Evolutionary conservation across 495 filamentous ascomycete species (phyloP), one percentile per base, ranked within the genome.

Genomic region (Rusavskia elegans): DNA sequence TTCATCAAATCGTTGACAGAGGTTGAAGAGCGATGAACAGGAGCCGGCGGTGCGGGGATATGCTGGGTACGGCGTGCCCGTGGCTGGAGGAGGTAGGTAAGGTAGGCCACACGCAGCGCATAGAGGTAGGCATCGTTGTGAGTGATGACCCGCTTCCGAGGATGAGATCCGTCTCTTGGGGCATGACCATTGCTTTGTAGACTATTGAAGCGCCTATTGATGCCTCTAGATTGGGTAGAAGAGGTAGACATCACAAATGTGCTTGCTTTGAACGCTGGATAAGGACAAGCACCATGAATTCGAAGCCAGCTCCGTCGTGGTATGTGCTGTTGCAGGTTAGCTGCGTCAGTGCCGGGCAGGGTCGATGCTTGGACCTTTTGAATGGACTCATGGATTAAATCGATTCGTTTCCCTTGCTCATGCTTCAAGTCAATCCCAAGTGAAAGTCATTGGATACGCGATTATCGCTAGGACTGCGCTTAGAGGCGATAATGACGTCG

Each of bases 61-160:
- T 85, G 89, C 69, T 94, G 85, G 57, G 85, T 81, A 60, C 88
- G 78, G 65, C 88, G 88, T 57, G 84, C 76, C 58, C 88, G 83
- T 55, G 93, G 92, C 60, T 94, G 85, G 48, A 99, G 81, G 27
- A 97, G 82, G 66, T 99, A 89, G 69, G 86, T 71, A 30, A 99
- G 83, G 66, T 88, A 96, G 58, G 93, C 89, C 59, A 87, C 81
- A 49, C 93, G 84, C 49, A 99, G 80, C 56, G 89, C 87, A 64
- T 83, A 94, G 38, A 79, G 83, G 70, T 89, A 94, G 64, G 86
- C 89, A 68, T 95, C 86, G 56, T 87, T 73, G 54, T 73, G 66
- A 56, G 66, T 74, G 48, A 82, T 65, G 27, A 68, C 65, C 27
- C 71, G 71, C 52, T 72, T 71, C 19, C 68, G 67, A 40, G 69